Evolutionary conservation across 129 eudicot genomes (phyloP), one percentile per base, ranked within the genome.

Genomic region (Centaurea solstitialis): DNA sequence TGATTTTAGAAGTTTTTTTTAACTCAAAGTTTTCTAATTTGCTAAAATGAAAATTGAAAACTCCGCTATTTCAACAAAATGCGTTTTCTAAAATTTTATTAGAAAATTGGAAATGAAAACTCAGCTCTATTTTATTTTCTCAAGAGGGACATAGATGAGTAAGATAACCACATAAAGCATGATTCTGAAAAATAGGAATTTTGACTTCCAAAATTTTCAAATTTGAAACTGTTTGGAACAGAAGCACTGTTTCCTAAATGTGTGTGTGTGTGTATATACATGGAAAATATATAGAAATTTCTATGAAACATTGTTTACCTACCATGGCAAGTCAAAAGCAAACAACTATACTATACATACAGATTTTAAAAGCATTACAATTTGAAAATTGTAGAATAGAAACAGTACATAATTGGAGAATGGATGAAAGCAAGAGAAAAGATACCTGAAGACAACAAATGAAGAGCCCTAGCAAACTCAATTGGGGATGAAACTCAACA

Each of bases 391-490:
- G 2, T 33, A 33, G 2, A 33, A 33, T 33, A 5, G 37, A 33
- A 33, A 64, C 18, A n/a, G 24, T 65, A 30, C 33, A 57, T 30
- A 59, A 57, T 38, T 75, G 64, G 70, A 33, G 13, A 15, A 59
- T 9, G 53, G 70, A 66, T 65, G 13, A 23, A 41, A 67, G 12
- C 74, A 24, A 24, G 35, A 12, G 35, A 53, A 53, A 45, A 11
- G 23, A 33, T 20, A 82, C 81, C 81, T 82, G 73, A 82, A 76
- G 1, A 50, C 26, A 68, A 50, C 26, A 68, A 69, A 26, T 23
- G 26, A 76, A 69, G 70, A 79, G 59, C 82, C 82, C 61, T 79
- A 70, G 57, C 24, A 79, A 20, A 70, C 13, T 41, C 70, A 70
- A 79, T 50, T 35, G 72, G 24, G 40, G 40, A 24, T 10, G 72